phyloP scores from a whole-genome alignment of 768 basidiomycete genomes.

The Hygrophorus pudorinus region DNA sequence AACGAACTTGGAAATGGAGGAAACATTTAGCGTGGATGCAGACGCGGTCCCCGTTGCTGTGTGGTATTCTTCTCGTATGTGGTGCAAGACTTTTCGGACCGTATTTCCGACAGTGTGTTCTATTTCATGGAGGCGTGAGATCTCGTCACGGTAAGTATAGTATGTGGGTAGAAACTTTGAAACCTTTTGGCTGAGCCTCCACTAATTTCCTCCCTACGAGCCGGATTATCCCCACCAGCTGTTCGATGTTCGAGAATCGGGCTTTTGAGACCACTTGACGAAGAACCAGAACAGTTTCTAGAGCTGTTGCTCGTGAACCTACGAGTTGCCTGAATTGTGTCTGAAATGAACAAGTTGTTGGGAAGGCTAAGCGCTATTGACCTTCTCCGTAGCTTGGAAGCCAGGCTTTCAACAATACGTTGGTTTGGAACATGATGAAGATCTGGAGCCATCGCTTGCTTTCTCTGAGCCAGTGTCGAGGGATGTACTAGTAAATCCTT shows the following conservation, averaged over 20 bases:
- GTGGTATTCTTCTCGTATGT: conserved; percentile 91
- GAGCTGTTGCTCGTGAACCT: conserved; percentile 80
- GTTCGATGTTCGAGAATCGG: conserved; percentile 78
- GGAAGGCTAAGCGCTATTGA: conserved; percentile 25
- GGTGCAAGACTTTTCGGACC: conserved; percentile 83
- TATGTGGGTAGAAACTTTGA: conserved; percentile 8
- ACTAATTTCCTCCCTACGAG: conserved; percentile 70
- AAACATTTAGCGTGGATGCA: conserved; percentile 28
- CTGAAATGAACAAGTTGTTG: conserved; percentile 10
- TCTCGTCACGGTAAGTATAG: conserved; percentile 1
- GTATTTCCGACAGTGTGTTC: conserved; percentile 96
- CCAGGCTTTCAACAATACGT: conserved; percentile 58
- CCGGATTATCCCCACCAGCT: conserved; percentile 72
- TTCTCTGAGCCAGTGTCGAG: too few species aligned
- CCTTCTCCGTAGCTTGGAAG: conserved; percentile 63
- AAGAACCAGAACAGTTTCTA: conserved; percentile 83
- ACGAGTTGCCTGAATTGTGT: conserved; percentile 64
- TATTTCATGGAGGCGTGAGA: conserved; percentile 21
- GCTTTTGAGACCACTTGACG: conserved; percentile 85
- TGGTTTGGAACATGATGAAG: conserved; percentile 27
- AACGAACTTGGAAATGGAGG: conserved; percentile 80
- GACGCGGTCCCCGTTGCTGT: conserved; percentile 53
- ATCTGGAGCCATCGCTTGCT: conserved; percentile 10
- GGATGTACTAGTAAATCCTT: too few species aligned
- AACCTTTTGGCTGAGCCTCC: conserved; percentile 94